phyloP scores from a whole-genome alignment of 495 filamentous ascomycete genomes.

The Cercophora samala region DNA sequence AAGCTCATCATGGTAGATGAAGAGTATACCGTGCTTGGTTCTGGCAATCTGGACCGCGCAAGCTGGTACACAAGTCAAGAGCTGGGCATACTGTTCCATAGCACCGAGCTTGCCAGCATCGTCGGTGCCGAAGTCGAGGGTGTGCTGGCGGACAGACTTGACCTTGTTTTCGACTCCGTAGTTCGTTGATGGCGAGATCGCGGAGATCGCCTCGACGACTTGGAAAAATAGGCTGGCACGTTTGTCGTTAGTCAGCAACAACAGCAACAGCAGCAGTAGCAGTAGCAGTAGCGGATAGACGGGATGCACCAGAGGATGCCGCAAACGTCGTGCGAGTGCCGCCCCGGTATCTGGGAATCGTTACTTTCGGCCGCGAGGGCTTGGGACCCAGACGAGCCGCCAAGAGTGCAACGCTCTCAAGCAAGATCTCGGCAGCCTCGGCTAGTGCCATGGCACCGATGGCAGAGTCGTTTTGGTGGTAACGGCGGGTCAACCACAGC shows the following conservation, averaged over 20 bases:
- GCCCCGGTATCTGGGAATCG: slow-evolving; percentile 4
- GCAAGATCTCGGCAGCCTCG: slow-evolving; percentile 20
- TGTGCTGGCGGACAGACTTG: slow-evolving; percentile 45
- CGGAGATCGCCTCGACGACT: too few relatives aligned
- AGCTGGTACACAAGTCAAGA: slow-evolving; percentile 78
- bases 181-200: neutral
- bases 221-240: too few relatives aligned
- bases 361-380: slow-evolving; percentile 4
- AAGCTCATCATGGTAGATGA: slow-evolving; percentile 65
- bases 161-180: slow-evolving; percentile 36
- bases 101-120: slow-evolving; percentile 39
- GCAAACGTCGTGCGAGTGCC: neutral
- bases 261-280: neutral
- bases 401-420: slow-evolving; percentile 8
- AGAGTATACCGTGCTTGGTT: slow-evolving; percentile 60
- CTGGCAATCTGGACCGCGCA: slow-evolving; percentile 72
- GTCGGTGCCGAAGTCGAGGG: slow-evolving; percentile 42
- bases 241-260: neutral
- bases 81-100: slow-evolving; percentile 63
- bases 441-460: slow-evolving; percentile 4
- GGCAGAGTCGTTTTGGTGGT: slow-evolving; percentile 5
- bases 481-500: slow-evolving; percentile 17
- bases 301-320: neutral
- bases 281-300: neutral
- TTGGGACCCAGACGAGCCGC: slow-evolving; percentile 3